Evolutionary conservation across 495 filamentous ascomycete genomes (phyloP), one percentile per base, ranked within the genome.

Genomic region (Aspergillus steynii): DNA sequence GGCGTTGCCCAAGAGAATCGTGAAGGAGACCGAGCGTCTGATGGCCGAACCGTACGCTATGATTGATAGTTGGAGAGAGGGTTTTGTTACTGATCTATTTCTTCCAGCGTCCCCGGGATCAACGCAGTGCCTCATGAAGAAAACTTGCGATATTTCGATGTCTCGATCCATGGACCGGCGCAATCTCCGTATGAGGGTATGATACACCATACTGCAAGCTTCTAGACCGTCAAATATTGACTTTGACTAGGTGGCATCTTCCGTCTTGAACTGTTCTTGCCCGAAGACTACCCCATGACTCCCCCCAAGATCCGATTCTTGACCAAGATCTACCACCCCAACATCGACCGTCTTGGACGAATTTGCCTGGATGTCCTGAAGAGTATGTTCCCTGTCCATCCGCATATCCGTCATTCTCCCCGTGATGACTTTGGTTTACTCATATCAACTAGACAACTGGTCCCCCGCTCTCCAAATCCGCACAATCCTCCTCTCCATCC

Each of bases 211-310:
- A 50, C n/a, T 14, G 2, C 15, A 9, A 14, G 27, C 49, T 50
- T 50, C 9, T 12, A 15, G 37, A 10, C 1, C 37, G 14, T 25
- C 29, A 9, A 1, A 14, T 50, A 29, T 14, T 50, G 55, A 20
- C 37, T 59, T 53, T 20, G 10, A 28, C 54, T 46, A 96, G 95
- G 91, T 66, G 95, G 95, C 53, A 85, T 96, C 65, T 99, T 99
- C 83, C 92, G 93, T 71, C 91, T 97, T 59, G 95, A 99, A 76
- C 85, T 99, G 7, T 99, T 99, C 78, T 83, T 99, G n/a, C 96
- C 95, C 37, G 95, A 99, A 69, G 95, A 99, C 77, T 99, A 99
- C 70, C 95, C 95, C 9, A 99, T 99, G 95, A 96, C 92, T 37
- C 95, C 95, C 29, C 95, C 95, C 12, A 97, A 97, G 80, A 97